These are phyloP conservation scores for Penicillium sp. DNA, from an alignment of 2,329 filamentous ascomycete species.

Conservation along the genomic window DNA sequence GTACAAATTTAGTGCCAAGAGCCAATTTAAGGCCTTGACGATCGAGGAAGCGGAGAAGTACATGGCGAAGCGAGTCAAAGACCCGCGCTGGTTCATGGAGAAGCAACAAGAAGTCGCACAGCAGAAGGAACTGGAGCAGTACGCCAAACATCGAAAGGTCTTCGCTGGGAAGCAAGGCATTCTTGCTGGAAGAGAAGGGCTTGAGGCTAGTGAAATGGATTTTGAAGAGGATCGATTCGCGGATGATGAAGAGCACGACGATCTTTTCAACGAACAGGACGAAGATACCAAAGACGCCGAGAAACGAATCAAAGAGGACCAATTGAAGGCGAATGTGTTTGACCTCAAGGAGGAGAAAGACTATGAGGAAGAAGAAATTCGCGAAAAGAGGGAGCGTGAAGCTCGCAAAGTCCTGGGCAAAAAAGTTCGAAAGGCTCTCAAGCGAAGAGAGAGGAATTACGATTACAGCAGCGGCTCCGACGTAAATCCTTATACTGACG, in stretches of 20 bases:
- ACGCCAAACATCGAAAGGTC: slow-evolving; percentile 45
- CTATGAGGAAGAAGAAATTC: slow-evolving; percentile 63
- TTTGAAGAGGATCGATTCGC: slow-evolving; percentile 73
- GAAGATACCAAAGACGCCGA: slow-evolving; percentile 72
- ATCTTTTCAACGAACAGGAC: slow-evolving; percentile 70
- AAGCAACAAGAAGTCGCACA: slow-evolving; percentile 49
- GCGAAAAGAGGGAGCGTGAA: slow-evolving; percentile 61
- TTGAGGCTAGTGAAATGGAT: slow-evolving; percentile 62
- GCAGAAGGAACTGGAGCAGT: slow-evolving; percentile 59
- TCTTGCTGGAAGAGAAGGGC: slow-evolving; percentile 43
- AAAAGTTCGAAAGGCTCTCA: slow-evolving; percentile 71
- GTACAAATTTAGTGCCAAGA: slow-evolving; percentile 61
- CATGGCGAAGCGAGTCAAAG: slow-evolving; percentile 72
- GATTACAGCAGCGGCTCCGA: slow-evolving; percentile 73
- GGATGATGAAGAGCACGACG: slow-evolving; percentile 75
- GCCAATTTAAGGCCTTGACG: slow-evolving; percentile 67
- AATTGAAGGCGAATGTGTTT: slow-evolving; percentile 83
- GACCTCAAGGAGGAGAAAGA: slow-evolving; percentile 69
- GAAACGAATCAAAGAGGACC: slow-evolving; percentile 69
- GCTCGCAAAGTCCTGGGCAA: slow-evolving; percentile 69
- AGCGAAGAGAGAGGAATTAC: slow-evolving; percentile 78
- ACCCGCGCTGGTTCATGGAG: slow-evolving; percentile 75
- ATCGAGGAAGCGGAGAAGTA: slow-evolving; percentile 81
- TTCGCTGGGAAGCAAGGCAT: slow-evolving; percentile 45
- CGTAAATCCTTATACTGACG: slow-evolving; percentile 54